Evolutionary conservation across 805 yeast species (phyloP), one percentile per base, ranked within the genome.

Genomic region (Sugiyamaella marilandica): DNA sequence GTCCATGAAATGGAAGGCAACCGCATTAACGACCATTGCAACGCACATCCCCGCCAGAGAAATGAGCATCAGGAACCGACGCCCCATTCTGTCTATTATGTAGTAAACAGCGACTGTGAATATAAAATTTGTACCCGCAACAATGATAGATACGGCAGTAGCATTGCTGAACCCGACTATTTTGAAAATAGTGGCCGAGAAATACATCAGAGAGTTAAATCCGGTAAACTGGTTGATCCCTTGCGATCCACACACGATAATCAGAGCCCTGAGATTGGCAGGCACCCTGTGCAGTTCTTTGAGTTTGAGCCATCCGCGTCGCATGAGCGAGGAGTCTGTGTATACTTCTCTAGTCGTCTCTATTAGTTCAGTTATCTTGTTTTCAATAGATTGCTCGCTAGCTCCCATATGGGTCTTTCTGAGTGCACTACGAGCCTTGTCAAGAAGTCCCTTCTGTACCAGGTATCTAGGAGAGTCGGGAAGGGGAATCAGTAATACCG

Each of bases 211-310:
- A 5, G 97, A 87, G 72, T 92, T 92, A 80, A 92, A 91, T 59
- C 98, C 97, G 14, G 96, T 87, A 63, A 91, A 89, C 71, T 92
- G 99, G 73, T 92, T 97, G 64, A 92, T 85, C 54, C 95, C 96
- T 72, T 92, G 98, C 60, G 90, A 72, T 37, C 94, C 96, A 74
- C 96, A 90, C 8, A 91, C 94, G 63, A 92, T 82, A 35, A 90
- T 73, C 58, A 92, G 77, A 10, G 96, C 97, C 64, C 98, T 82
- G 54, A 88, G 81, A 69, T 92, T 90, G 0, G 95, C 60, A 3
- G 73, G 70, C 3, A 61, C 59, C 4, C 60, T 45, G 51, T 69
- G 68, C n/a, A 70, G 64, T 45, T 64, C 67, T 50, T 59, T 61
- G 16, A 67, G 56, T 39, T 59, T 56, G 21, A 26, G 10, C 54